Conservation (phyloP, 768 basidiomycete genomes). For the Multifurca ochricompacta region DNA sequence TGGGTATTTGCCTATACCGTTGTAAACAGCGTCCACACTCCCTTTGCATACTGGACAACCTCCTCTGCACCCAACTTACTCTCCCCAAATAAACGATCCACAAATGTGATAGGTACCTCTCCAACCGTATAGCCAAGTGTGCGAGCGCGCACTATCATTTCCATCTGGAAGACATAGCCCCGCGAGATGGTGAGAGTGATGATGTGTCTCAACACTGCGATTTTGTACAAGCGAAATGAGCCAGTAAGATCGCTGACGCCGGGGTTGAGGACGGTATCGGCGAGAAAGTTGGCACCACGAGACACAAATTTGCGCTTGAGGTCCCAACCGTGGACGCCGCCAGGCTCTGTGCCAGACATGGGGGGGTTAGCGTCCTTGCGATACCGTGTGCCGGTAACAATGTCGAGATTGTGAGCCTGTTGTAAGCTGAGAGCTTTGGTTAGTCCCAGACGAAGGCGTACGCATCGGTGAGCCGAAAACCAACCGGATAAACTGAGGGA, state of each 20-base stretch:
- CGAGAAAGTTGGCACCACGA: slow-evolving; percentile 84
- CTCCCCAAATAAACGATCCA: slow-evolving; percentile 89
- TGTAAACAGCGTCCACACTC: slow-evolving; percentile 74
- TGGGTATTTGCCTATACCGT: slow-evolving; percentile 35
- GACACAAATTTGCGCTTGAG: slow-evolving; percentile 83
- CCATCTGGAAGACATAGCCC: slow-evolving; percentile 97
- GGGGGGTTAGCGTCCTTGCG: slow-evolving; percentile 52
- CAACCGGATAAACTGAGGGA: slow-evolving; percentile 84
- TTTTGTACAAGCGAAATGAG: slow-evolving; percentile 78
- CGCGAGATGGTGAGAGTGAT: slow-evolving; percentile 80
- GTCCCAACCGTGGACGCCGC: slow-evolving; percentile 92
- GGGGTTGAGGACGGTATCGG: slow-evolving; percentile 75
- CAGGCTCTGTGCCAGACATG: slow-evolving; percentile 54
- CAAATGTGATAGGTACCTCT: slow-evolving; percentile 91
- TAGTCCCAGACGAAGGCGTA: neutral
- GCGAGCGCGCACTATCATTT: slow-evolving; percentile 90
- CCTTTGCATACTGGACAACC: slow-evolving; percentile 79
- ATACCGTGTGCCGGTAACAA: slow-evolving; percentile 91
- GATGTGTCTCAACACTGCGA: slow-evolving; percentile 69
- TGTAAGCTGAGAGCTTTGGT: slow-evolving; percentile 49
- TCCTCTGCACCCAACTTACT: slow-evolving; percentile 88
- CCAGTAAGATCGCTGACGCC: slow-evolving; percentile 89
- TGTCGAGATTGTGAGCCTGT: slow-evolving; percentile 80
- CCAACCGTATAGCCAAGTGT: slow-evolving; percentile 80
- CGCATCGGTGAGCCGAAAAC: neutral